Percentiles rank a stretch among this genome's conserved stretches.
These are phyloP conservation scores for Rhipidocladum racemiflorum DNA, from an alignment of 176 grass and related monocot genomes.

Conservation along the genomic window DNA sequence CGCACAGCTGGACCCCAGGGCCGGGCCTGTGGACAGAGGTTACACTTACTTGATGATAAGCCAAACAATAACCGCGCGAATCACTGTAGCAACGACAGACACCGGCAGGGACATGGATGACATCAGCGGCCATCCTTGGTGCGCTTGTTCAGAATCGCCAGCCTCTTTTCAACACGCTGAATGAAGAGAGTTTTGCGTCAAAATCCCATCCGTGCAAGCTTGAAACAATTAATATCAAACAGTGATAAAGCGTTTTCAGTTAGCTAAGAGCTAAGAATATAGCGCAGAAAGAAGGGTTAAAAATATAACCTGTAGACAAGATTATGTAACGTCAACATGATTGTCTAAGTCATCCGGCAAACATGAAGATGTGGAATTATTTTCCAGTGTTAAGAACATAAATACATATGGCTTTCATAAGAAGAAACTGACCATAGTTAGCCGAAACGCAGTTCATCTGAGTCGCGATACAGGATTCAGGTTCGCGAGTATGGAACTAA, in stretches of 20 bases:
- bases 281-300: background rate
- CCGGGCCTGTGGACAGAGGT: background rate
- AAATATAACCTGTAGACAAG: slow-evolving; percentile 54
- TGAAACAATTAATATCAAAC: background rate
- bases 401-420: background rate
- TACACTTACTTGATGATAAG: slow-evolving; percentile 70
- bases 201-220: background rate
- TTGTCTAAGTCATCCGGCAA: slow-evolving; percentile 58
- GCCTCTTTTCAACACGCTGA: slow-evolving; percentile 61
- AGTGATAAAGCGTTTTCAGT: background rate
- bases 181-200: background rate
- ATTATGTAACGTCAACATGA: slow-evolving; percentile 53
- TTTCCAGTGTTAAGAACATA: background rate
- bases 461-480: no score
- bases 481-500: no score
- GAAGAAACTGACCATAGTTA: no score
- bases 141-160: slow-evolving; percentile 66
- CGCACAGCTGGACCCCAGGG: no score
- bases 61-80: slow-evolving; percentile 53
- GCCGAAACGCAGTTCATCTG: no score
- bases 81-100: slow-evolving; percentile 52
- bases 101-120: slow-evolving; percentile 55
- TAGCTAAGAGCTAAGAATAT: background rate
- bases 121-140: slow-evolving; percentile 58
- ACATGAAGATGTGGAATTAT: slow-evolving; percentile 5